Conservation (phyloP, 2,329 filamentous ascomycete species). For the Phaeoacremonium minimum region DNA sequence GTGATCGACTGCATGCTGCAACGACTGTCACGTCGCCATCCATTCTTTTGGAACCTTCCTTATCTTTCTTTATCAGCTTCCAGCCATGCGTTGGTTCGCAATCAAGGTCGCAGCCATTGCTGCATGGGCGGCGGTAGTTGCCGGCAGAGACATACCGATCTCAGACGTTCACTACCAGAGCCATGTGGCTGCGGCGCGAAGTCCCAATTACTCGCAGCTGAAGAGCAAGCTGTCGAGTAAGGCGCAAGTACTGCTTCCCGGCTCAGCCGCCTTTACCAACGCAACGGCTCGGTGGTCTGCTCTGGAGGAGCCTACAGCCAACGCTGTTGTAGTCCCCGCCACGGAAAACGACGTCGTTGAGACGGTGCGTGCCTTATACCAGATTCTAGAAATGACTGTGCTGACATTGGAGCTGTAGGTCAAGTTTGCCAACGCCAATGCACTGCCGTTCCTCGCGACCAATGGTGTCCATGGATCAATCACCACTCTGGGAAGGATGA, state of each 20-base stretch:
- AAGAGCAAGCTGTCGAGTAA: neutral
- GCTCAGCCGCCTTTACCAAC: slow-evolving; percentile 27
- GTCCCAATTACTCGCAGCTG: neutral
- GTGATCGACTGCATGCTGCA: no score
- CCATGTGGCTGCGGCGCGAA: neutral
- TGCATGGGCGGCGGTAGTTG: neutral
- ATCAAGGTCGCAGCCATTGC: neutral
- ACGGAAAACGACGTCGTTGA: slow-evolving; percentile 43
- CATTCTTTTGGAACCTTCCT: no score
- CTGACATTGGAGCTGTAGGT: slow-evolving; percentile 30
- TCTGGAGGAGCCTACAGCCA: slow-evolving; percentile 33
- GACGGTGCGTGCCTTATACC: slow-evolving; percentile 27
- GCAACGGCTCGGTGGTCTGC: slow-evolving; percentile 40
- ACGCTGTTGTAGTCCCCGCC: slow-evolving; percentile 40
- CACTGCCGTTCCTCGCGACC: slow-evolving; percentile 46
- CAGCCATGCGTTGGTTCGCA: neutral
- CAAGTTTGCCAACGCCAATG: slow-evolving; percentile 39
- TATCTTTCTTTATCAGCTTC: neutral
- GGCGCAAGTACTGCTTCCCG: slow-evolving; percentile 20
- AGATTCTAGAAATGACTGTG: neutral
- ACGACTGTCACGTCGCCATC: no score
- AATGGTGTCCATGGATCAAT: slow-evolving; percentile 49
- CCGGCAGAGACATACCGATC: no score
- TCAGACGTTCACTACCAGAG: no score
- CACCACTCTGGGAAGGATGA: slow-evolving; percentile 41